Evolutionary conservation across 2,329 filamentous ascomycete species (phyloP).

Genomic region (Bertia moriformis): DNA sequence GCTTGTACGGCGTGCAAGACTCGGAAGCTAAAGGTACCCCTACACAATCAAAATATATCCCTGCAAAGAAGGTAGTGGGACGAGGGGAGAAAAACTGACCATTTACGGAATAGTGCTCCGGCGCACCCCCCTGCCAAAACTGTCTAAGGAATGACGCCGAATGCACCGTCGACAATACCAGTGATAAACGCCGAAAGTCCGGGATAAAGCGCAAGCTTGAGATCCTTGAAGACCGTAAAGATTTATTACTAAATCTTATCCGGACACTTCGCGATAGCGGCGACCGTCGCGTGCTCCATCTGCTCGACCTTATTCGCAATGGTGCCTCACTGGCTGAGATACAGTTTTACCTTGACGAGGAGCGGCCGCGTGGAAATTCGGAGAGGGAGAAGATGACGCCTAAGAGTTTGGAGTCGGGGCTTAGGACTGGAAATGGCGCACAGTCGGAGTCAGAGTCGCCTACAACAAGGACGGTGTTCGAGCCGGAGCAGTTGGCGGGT

Average conservation of each 20-base stretch:
- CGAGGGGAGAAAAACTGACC: neutral
- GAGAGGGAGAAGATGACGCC: neutral
- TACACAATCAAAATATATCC: neutral
- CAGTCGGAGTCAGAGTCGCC: neutral
- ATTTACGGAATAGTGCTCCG: constrained; percentile 9
- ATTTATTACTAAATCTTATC: neutral
- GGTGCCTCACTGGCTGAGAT: constrained; percentile 10
- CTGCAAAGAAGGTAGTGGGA: neutral
- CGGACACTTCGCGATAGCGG: constrained; percentile 7
- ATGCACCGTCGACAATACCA: constrained; percentile 11
- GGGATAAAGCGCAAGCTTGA: constrained; percentile 6
- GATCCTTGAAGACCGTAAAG: neutral
- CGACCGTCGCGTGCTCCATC: constrained; percentile 6
- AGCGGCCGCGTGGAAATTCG: constrained; percentile 6
- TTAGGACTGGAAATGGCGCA: too few relatives aligned
- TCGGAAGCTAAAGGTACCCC: neutral
- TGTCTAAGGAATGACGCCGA: constrained; percentile 11
- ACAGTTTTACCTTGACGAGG: constrained; percentile 6
- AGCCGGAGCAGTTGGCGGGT: constrained; percentile 10
- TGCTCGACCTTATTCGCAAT: constrained; percentile 12
- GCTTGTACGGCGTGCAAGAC: neutral
- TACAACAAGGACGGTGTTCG: neutral
- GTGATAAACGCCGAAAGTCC: constrained; percentile 12
- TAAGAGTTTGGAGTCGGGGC: neutral
- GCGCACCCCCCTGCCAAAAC: constrained; percentile 11